Evolutionary conservation across 345 rosid species (phyloP).

Genomic region (Ceriops tagal): DNA sequence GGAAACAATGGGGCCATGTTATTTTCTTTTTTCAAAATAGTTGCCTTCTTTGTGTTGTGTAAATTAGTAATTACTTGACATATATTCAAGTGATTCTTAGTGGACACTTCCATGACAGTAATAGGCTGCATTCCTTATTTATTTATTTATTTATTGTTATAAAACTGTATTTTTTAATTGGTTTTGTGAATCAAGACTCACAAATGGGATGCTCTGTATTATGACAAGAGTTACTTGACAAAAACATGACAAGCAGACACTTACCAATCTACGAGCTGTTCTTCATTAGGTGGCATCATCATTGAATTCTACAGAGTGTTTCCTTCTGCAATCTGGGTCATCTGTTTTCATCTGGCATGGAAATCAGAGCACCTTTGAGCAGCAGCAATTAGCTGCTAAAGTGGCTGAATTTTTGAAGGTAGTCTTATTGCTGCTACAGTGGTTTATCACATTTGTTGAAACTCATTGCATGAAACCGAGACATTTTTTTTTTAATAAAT

Average conservation of each 20-base stretch:
- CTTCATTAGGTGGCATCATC: conserved; percentile 67
- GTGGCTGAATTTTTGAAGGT: conserved; percentile 91
- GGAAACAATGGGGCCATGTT: neutral
- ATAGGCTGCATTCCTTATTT: no score
- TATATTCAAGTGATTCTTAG: no score
- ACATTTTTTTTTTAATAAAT: neutral
- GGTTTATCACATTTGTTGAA: neutral
- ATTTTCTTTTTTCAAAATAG: no score
- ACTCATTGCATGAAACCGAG: neutral
- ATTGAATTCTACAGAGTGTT: conserved; percentile 78
- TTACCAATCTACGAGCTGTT: neutral
- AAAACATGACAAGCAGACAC: neutral
- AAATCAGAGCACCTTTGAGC: conserved; percentile 85
- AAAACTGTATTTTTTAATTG: no score
- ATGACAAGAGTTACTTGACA: no score
- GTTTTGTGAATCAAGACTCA: no score
- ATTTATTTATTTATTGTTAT: no score
- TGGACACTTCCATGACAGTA: no score
- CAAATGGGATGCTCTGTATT: no score
- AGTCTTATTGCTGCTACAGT: neutral
- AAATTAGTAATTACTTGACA: no score
- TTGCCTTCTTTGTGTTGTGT: no score
- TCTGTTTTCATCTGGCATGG: conserved; percentile 92
- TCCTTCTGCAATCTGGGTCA: conserved; percentile 95
- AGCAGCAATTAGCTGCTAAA: conserved; percentile 81